Evolutionary conservation across 805 yeast species (phyloP).

Genomic region (Candida fluviatilis): DNA sequence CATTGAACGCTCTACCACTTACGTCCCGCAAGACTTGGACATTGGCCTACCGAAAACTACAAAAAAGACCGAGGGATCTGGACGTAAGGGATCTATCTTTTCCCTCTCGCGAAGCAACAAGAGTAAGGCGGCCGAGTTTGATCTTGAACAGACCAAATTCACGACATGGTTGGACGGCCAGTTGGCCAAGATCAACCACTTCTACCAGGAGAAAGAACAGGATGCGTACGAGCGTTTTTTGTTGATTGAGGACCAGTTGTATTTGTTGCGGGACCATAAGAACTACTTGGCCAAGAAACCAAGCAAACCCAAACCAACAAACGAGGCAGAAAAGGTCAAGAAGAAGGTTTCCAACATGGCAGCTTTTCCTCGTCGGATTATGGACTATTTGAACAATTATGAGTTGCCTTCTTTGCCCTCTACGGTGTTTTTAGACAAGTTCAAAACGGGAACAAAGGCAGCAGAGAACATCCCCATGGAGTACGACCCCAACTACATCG

Average conservation of each 20-base stretch:
- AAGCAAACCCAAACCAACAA: neutral
- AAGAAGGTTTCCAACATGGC: slow-evolving; percentile 1
- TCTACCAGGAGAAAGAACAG: slow-evolving; percentile 58
- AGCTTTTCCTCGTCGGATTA: slow-evolving; percentile 10
- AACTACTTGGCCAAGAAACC: slow-evolving; percentile 6
- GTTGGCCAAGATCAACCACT: slow-evolving; percentile 53
- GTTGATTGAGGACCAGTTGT: slow-evolving; percentile 64
- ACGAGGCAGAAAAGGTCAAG: slow-evolving; percentile 1
- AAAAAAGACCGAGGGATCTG: neutral
- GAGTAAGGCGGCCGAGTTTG: slow-evolving; percentile 18
- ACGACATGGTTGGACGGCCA: slow-evolving; percentile 65
- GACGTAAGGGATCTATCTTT: too few species aligned
- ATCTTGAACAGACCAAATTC: slow-evolving; percentile 46
- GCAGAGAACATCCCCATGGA: slow-evolving; percentile 12
- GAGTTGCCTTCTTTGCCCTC: slow-evolving; percentile 43
- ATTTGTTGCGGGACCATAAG: slow-evolving; percentile 56
- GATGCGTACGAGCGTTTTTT: slow-evolving; percentile 57
- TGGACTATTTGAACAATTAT: slow-evolving; percentile 18
- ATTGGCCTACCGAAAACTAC: neutral
- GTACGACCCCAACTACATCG: slow-evolving; percentile 30
- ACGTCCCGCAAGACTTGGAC: neutral
- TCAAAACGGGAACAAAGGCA: slow-evolving; percentile 6
- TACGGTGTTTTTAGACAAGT: slow-evolving; percentile 22
- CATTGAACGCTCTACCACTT: neutral
- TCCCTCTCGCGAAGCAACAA: too few species aligned